Percentiles rank a stretch among this genome's conserved stretches.
phyloP scores from a whole-genome alignment of 2,329 filamentous ascomycete genomes.

The Camillea tinctor region DNA sequence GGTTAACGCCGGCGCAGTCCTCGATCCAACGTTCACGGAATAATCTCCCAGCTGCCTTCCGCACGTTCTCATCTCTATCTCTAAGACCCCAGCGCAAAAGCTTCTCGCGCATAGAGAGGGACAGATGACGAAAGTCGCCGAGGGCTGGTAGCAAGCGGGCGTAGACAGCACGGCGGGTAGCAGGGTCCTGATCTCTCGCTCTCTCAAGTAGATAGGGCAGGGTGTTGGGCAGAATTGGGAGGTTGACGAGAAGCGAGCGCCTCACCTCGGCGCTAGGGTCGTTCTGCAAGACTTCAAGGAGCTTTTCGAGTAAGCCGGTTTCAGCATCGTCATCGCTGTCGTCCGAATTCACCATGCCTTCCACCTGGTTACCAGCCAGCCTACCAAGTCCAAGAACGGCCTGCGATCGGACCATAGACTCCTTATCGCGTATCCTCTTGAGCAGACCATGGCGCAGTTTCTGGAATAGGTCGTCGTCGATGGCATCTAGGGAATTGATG shows the following conservation, averaged over 20 bases:
- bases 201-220: conserved; percentile 86
- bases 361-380: conserved; percentile 74
- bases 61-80: conserved; percentile 90
- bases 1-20: conserved; percentile 73
- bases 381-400: conserved; percentile 88
- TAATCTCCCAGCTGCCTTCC: conserved; percentile 83
- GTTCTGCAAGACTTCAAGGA: conserved; percentile 86
- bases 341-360: conserved; percentile 67
- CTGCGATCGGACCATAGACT: conserved; percentile 87
- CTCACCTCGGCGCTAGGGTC: conserved; percentile 93
- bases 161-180: conserved; percentile 83
- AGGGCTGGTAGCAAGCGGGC: conserved; percentile 81
- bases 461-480: conserved; percentile 89
- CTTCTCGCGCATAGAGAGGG: conserved; percentile 92
- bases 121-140: conserved; percentile 92
- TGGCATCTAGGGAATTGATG: conserved; percentile 86
- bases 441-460: conserved; percentile 75
- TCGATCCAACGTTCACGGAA: conserved; percentile 98
- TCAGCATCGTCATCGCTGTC: conserved; percentile 67
- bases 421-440: conserved; percentile 89
- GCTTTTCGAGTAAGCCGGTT: conserved; percentile 73
- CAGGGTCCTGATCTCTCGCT: conserved; percentile 82
- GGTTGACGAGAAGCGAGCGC: conserved; percentile 80
- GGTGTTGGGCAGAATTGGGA: conserved; percentile 81
- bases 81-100: conserved; percentile 90